These are phyloP conservation scores for Arabidopsis thaliana DNA, from an alignment of 345 rosid species.

Conservation along the genomic window TAIR10.1 NC_003071.7:14425001-14425500, in stretches of 20 bases:
- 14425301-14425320: constrained; percentile 8
- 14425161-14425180: too few relatives aligned
- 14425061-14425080: too few relatives aligned
- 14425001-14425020: too few relatives aligned
- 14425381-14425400: neutral
- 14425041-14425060: too few relatives aligned
- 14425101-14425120: neutral
- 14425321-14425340: constrained; percentile 6
- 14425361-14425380: constrained; percentile 15
- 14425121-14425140: neutral
- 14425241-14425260: constrained; percentile 24
- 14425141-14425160: neutral
- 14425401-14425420: constrained; percentile 23
- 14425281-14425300: constrained; percentile 37
- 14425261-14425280: constrained; percentile 35
- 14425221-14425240: constrained; percentile 26
- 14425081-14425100: neutral
- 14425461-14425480: constrained; percentile 3
- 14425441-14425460: neutral
- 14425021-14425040: too few relatives aligned
- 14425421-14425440: constrained; percentile 36
- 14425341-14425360: constrained; percentile 2
- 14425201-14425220: neutral
- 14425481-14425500: neutral
- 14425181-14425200: neutral